Conservation (phyloP, 495 filamentous ascomycete genomes). For the Daldinia childiae region DNA sequence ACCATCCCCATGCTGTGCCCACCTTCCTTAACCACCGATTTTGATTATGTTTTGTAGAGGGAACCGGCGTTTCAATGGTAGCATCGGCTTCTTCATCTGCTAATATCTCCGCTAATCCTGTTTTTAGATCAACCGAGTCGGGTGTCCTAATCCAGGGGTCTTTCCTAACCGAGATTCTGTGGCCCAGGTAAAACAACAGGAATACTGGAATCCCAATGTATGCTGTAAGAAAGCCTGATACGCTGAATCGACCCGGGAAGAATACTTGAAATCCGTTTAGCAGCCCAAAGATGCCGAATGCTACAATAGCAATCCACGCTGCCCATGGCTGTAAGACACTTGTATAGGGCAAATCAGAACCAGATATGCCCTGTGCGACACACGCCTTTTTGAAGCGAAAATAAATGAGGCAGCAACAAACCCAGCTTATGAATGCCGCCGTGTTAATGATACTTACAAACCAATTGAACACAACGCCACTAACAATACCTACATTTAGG, state of each 20-base stretch:
- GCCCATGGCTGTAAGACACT: constrained; percentile 64
- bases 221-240: constrained; percentile 63
- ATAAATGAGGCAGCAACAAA: constrained; percentile 66
- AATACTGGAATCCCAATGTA: constrained; percentile 72
- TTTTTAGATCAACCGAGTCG: constrained; percentile 66
- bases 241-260: constrained; percentile 60
- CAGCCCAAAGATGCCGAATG: constrained; percentile 61
- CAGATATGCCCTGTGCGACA: constrained; percentile 57
- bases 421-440: constrained; percentile 70
- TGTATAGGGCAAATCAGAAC: constrained; percentile 60
- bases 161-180: constrained; percentile 55
- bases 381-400: constrained; percentile 68
- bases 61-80: not conserved
- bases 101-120: constrained; percentile 62
- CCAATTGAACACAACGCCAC: constrained; percentile 64
- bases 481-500: constrained; percentile 57
- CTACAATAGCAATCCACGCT: constrained; percentile 58
- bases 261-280: constrained; percentile 73
- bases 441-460: constrained; percentile 69
- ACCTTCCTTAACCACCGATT: constrained; percentile 10
- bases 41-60: not conserved
- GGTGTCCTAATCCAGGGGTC: constrained; percentile 65
- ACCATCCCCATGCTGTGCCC: constrained; percentile 27
- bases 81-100: constrained; percentile 58
- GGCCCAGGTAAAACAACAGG: constrained; percentile 63